A percentile compares a stretch with the other conserved stretches of the same genome.
Conservation (phyloP, 2,329 filamentous ascomycete species). For the Aureobasidium sp. region DNA sequence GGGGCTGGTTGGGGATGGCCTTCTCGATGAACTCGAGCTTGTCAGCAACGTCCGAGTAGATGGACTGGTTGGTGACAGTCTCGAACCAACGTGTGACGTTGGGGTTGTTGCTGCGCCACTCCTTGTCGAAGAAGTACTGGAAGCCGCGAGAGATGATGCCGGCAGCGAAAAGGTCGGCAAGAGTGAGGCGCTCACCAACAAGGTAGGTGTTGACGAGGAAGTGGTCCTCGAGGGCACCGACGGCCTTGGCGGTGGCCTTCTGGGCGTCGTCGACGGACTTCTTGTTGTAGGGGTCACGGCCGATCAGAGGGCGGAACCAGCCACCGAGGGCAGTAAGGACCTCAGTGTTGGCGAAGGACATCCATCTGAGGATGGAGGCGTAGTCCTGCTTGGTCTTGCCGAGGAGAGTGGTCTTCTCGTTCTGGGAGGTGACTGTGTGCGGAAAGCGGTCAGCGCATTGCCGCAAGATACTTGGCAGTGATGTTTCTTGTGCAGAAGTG, state of each 20-base stretch:
- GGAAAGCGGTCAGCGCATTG: slow-evolving; percentile 4
- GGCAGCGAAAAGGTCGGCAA: slow-evolving; percentile 84
- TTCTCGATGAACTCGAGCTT: slow-evolving; percentile 75
- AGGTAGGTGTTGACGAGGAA: slow-evolving; percentile 92
- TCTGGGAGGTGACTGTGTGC: slow-evolving; percentile 87
- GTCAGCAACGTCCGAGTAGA: slow-evolving; percentile 74
- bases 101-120: slow-evolving; percentile 76
- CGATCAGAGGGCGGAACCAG: slow-evolving; percentile 84
- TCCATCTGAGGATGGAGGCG: slow-evolving; percentile 95
- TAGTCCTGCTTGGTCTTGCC: slow-evolving; percentile 99
- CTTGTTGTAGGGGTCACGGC: slow-evolving; percentile 89
- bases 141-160: slow-evolving; percentile 79
- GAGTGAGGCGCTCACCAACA: slow-evolving; percentile 92
- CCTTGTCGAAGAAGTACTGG: slow-evolving; percentile 88
- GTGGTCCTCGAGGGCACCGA: slow-evolving; percentile 76
- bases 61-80: slow-evolving; percentile 86
- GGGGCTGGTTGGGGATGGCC: slow-evolving; percentile 64
- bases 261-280: slow-evolving; percentile 79
- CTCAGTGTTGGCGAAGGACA: slow-evolving; percentile 94
- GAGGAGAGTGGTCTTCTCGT: slow-evolving; percentile 84
- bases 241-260: slow-evolving; percentile 60
- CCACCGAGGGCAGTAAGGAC: slow-evolving; percentile 63
- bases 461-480: slow-evolving; percentile 16
- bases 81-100: slow-evolving; percentile 89
- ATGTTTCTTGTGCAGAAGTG: neutral